Base-by-base conservation (phyloP, 1,139 yeast genomes). In the Debaryomyces sp. region DNA sequence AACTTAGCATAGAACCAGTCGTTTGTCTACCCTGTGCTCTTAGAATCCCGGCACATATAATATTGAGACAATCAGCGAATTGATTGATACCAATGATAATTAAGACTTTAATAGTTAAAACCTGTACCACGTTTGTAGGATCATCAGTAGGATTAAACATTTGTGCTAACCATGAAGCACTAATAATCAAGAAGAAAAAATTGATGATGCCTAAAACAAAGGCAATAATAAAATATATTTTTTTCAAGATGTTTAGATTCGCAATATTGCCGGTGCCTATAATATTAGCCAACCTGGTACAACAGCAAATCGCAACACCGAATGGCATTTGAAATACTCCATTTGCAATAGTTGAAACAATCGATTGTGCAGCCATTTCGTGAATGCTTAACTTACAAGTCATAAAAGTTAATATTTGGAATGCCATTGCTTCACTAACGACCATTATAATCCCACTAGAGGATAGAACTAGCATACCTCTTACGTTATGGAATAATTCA, bases 351-450 rank as follows among this genome's bases (percentile, higher is more conserved):
- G 38, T 35, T 18, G 38, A 35, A 15, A 35, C 38, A 35, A 35
- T 35, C 7, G 38, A 35, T 35, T 35, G 38, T 17, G 38, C 38
- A 35, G 38, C 38, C 38, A 35, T 35, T 18, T 35, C 38, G 18
- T 35, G 38, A 21, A 35, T 35, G 23, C 23, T 35, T 18, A 35
- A 17, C 13, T 35, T 35, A 17, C 38, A 35, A 35, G 38, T 17
- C 38, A 35, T 35, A n/a, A 35, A 35, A 4, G 38, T 35, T 35
- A 35, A 35, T 35, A 35, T 35, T 35, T 35, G 38, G n/a, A 35
- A 35, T 18, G 38, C 38, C 21, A 35, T 18, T 35, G 38, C 38
- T n/a, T 35, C 38, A 35, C 38, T 35, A 4, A 35, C 38, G 15
- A 35, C 38, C 38, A 35, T 35, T 35, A 35, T 18, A 17, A 35